A percentile compares a stretch with the other conserved stretches of the same genome.
Evolutionary conservation across 768 basidiomycete genomes (phyloP).

Genomic region (Albatrellus ellisii): DNA sequence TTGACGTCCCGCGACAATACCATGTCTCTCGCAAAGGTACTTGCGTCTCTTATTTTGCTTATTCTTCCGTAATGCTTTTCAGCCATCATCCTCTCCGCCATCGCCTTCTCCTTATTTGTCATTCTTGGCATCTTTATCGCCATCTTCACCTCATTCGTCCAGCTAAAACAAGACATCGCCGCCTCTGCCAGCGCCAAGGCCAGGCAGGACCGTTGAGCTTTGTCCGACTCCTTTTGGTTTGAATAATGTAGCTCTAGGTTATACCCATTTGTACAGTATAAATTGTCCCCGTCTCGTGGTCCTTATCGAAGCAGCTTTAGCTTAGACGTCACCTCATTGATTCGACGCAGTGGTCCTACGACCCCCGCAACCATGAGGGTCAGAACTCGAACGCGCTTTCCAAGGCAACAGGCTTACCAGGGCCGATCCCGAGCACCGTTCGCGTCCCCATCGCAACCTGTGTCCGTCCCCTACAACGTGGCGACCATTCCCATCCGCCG

Average conservation of each 20-base stretch:
- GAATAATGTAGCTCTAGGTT: not conserved
- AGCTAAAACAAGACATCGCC: slow-evolving; percentile 6
- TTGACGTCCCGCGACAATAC: not conserved
- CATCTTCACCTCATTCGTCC: slow-evolving; percentile 12
- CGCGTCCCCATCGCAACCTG: slow-evolving; percentile 73
- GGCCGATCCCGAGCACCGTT: slow-evolving; percentile 86
- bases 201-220: too few relatives aligned
- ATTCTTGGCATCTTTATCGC: slow-evolving; percentile 7
- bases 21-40: slow-evolving; percentile 3
- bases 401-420: slow-evolving; percentile 32
- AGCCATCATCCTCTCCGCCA: slow-evolving; percentile 3
- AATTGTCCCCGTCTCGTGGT: not conserved
- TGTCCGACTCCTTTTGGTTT: not conserved
- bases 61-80: not conserved
- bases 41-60: not conserved
- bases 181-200: slow-evolving; percentile 8
- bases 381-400: not conserved
- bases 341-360: slow-evolving; percentile 54
- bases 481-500: slow-evolving; percentile 1
- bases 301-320: slow-evolving; percentile 50
- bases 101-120: slow-evolving; percentile 5
- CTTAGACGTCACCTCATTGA: slow-evolving; percentile 71
- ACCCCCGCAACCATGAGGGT: not conserved
- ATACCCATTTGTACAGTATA: not conserved
- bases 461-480: slow-evolving; percentile 55